These are phyloP conservation scores for Geotrichum carabidarum DNA, from an alignment of 1,139 yeast species.

Conservation along the genomic window DNA sequence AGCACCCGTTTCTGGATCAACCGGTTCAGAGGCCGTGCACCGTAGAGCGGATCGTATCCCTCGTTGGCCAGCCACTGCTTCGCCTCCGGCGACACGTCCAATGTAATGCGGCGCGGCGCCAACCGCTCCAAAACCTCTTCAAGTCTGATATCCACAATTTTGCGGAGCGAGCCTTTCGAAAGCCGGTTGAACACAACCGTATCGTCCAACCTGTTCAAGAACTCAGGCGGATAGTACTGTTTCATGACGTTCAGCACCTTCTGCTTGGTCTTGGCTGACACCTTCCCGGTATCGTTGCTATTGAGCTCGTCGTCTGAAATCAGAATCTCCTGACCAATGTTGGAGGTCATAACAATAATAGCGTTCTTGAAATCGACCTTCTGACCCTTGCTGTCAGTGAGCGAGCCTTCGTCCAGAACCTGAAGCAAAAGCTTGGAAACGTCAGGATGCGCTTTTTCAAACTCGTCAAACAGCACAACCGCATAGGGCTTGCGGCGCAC, in stretches of 20 bases:
- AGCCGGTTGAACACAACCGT: conserved; percentile 83
- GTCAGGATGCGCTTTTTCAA: conserved; percentile 95
- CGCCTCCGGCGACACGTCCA: conserved; percentile 53
- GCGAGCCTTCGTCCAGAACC: conserved; percentile 88
- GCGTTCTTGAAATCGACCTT: conserved; percentile 92
- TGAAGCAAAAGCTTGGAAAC: conserved; percentile 82
- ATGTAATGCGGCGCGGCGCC: conserved; percentile 67
- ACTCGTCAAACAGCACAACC: conserved; percentile 88
- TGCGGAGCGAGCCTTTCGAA: conserved; percentile 63
- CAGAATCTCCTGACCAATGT: conserved; percentile 87
- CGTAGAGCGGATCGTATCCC: conserved; percentile 88
- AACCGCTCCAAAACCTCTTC: conserved; percentile 74
- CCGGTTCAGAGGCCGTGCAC: conserved; percentile 94
- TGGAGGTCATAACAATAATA: conserved; percentile 94
- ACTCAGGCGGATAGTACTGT: conserved; percentile 82
- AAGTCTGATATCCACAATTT: conserved; percentile 78
- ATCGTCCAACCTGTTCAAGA: conserved; percentile 88
- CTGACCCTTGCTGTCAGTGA: conserved; percentile 93
- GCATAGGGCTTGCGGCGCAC: conserved; percentile 92
- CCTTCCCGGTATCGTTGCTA: conserved; percentile 44
- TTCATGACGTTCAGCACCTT: conserved; percentile 65
- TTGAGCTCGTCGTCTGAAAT: conserved; percentile 57
- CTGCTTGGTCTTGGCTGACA: conserved; percentile 46
- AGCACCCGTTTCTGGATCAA: conserved; percentile 73
- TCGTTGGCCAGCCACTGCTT: conserved; percentile 71